Base-by-base conservation (phyloP, 2,329 filamentous ascomycete genomes). In the Fusarium fracticaudum region DNA sequence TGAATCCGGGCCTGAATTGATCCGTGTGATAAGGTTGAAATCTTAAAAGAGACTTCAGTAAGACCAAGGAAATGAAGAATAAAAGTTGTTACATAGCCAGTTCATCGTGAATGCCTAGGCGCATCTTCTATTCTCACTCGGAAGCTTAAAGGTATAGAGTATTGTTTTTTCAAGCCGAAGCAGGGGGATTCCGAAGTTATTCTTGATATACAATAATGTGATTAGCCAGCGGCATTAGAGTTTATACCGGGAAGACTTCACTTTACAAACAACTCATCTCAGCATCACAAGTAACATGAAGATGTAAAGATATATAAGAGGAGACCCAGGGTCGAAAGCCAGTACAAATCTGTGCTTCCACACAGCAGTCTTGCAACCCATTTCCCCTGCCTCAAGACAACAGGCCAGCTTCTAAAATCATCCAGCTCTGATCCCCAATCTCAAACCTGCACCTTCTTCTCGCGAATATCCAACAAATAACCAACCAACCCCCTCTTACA, bases 201-300 rank as follows among this genome's bases (percentile, higher is more conserved):
- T 45, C 4, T 3, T 26, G 5, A 26, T 45, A 26, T 4, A 14
- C 4, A 14, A 26, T 8, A 45, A 26, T 4, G 24, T 13, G 24
- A 45, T 45, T 10, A 26, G 24, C 44, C 44, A 26, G 5, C 0
- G 12, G 11, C 4, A 26, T 20, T 7, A 20, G 17, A 9, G 4
- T 26, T 20, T 14, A 20, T 20, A 2, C 2, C 4, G 7, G 13
- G 8, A 26, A 10, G 17, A 26, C 4, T 20, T 26, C 5, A 14
- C 11, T 18, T 45, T 45, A 18, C 6, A 45, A 6, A 45, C 4
- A 0, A 35, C 8, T 13, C 8, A 45, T 10, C 9, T 13, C 8
- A 29, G 0, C 8, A 4, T 10, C 24, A 26, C 12, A 20, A 5
- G 5, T 5, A 20, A 14, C 12, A 20, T 10, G 8, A 0, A 0